These are phyloP conservation scores for Tillandsia leiboldiana DNA, from an alignment of 176 grass and related monocot genomes.

Conservation along the genomic window DNA sequence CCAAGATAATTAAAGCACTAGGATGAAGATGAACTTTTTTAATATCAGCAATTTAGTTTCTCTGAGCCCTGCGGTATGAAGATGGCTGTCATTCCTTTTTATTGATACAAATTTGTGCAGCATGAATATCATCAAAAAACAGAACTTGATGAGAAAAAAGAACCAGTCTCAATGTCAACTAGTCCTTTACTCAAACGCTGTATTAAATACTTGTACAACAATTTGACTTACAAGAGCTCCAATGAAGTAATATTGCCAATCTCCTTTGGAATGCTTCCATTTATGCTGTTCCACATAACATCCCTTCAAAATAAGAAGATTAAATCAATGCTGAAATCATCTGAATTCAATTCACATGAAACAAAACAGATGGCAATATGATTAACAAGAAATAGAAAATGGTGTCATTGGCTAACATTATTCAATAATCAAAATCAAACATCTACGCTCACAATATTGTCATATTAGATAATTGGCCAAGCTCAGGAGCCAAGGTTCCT, in stretches of 20 bases:
- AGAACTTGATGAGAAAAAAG: not conserved
- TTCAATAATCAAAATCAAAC: conserved; percentile 2
- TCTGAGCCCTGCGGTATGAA: not conserved
- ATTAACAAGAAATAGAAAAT: too few species aligned
- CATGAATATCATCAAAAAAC: not conserved
- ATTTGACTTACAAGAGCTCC: conserved; percentile 68
- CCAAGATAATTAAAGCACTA: conserved; percentile 6
- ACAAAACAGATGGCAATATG: not conserved
- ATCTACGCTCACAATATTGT: conserved; percentile 60
- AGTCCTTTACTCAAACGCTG: not conserved
- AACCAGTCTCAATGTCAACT: not conserved
- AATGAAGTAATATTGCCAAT: conserved; percentile 74
- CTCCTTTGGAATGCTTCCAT: conserved; percentile 77
- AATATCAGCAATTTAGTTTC: not conserved
- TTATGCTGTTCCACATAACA: conserved; percentile 94
- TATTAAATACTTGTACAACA: not conserved
- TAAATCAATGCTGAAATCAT: not conserved
- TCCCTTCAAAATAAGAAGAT: conserved; percentile 48
- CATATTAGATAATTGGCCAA: conserved; percentile 69
- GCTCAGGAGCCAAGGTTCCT: conserved; percentile 72
- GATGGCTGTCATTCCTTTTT: not conserved
- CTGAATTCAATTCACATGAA: conserved; percentile 1
- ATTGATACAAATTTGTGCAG: not conserved
- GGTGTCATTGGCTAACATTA: not conserved
- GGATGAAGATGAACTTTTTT: not conserved